A percentile compares a stretch with the other conserved stretches of the same genome.
Evolutionary conservation across 2,329 filamentous ascomycete genomes (phyloP).

Genomic region (Neoscytalidium dimidiatum): DNA sequence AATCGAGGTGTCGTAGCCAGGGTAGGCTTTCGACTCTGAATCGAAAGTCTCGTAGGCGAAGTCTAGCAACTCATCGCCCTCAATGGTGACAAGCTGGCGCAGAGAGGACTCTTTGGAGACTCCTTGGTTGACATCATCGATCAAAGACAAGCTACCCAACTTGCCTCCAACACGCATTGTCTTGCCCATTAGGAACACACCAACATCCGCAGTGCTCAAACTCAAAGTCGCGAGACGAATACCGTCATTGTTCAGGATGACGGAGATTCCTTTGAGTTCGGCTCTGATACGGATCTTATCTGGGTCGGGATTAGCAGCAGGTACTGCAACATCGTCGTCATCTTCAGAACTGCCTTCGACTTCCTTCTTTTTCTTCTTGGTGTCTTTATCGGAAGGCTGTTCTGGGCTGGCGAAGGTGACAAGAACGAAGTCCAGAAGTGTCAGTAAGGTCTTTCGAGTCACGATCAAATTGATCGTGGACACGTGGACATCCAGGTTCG

Average conservation of each 20-base stretch:
- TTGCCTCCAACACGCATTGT: conserved; percentile 86
- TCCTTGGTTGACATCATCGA: conserved; percentile 93
- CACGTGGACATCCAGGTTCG: conserved; percentile 84
- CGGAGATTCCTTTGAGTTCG: conserved; percentile 86
- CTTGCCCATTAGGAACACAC: conserved; percentile 81
- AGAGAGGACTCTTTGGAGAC: conserved; percentile 79
- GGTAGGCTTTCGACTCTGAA: conserved; percentile 71
- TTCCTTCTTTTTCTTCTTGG: conserved; percentile 8
- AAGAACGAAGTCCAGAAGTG: conserved; percentile 89
- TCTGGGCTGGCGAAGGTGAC: conserved; percentile 79
- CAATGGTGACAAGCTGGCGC: conserved; percentile 86
- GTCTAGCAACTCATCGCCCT: conserved; percentile 92
- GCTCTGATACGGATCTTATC: conserved; percentile 93
- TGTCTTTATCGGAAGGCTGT: conserved; percentile 36
- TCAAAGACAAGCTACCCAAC: conserved; percentile 81
- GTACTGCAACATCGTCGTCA: conserved; percentile 40
- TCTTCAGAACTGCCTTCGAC: conserved; percentile 26
- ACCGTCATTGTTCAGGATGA: conserved; percentile 97
- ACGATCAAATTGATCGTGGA: conserved; percentile 97
- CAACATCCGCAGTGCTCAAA: conserved; percentile 88
- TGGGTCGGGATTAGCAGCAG: conserved; percentile 42
- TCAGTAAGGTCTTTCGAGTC: conserved; percentile 88
- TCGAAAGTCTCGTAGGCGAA: conserved; percentile 98
- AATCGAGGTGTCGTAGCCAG: conserved; percentile 91
- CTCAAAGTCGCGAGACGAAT: conserved; percentile 91